Evolutionary conservation across 768 basidiomycete genomes (phyloP), one percentile per base, ranked within the genome.

Genomic region (Boletus patriciae): DNA sequence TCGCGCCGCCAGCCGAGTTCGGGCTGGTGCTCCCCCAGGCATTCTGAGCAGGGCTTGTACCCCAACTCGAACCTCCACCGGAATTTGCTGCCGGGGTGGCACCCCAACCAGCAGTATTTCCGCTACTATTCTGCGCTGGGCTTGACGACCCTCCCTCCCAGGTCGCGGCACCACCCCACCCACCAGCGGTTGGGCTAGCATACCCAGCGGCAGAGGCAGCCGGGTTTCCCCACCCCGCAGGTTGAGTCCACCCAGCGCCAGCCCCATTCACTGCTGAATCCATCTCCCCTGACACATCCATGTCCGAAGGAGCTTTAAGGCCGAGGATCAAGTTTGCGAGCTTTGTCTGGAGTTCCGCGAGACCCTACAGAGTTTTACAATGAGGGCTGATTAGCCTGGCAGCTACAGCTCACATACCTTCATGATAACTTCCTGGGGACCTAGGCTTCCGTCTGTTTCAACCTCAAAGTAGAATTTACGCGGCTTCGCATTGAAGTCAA

Each of bases 381-480:
- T 55, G 1, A 54, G 44, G 18, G 12, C 11, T 25, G n/a, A 23
- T 44, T 16, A 34, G 21, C 13, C 37, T 12, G 5, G 15, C 4
- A 31, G 18, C 21, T 10, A 12, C n/a, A 48, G 23, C 12, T 37
- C 19, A 52, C 75, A 43, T 48, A 88, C 92, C 83, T 86, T 92
- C 81, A 88, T 84, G 18, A 95, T 84, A 8, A 94, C 91, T 69
- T 95, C 94, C 66, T 94, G 90, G 0, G 93, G 92, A 11, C 82
- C 83, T 34, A 96, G 71, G 70, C 90, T 93, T 13, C 96, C 96
- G 59, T 94, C 94, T 16, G 92, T 92, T 75, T 99, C 97, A 6
- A 96, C 91, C 59, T 94, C 90, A 62, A 94, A 84, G 72, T 98
- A 99, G 71, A 96, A 99, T 69, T 88, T 89, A 38, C 84, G 82